These are phyloP conservation scores for Epichloe baconii DNA, from an alignment of 2,329 filamentous ascomycete species.

Conservation along the genomic window DNA sequence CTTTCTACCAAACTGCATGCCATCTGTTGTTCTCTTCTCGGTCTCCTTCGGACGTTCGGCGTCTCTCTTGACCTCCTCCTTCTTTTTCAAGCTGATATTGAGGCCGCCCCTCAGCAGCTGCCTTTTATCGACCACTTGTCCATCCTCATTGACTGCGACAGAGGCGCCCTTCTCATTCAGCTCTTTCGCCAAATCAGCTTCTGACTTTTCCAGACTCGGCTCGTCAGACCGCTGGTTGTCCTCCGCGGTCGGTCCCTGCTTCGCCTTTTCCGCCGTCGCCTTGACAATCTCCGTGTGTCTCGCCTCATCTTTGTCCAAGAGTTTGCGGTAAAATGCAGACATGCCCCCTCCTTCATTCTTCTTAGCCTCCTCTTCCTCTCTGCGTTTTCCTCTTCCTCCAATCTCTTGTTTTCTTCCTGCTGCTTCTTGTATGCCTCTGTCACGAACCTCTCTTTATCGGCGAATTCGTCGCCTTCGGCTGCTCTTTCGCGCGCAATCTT, in stretches of 20 bases:
- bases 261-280: conserved; percentile 45
- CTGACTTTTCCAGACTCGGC: conserved; percentile 40
- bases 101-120: conserved; percentile 64
- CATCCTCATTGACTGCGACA: conserved; percentile 67
- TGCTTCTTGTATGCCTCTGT: conserved; percentile 73
- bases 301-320: conserved; percentile 58
- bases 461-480: conserved; percentile 68
- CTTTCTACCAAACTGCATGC: conserved; percentile 34
- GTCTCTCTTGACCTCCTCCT: conserved; percentile 24
- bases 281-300: conserved; percentile 57
- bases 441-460: conserved; percentile 75
- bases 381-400: conserved; percentile 60
- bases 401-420: conserved; percentile 57
- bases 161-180: conserved; percentile 48
- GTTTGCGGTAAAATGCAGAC: conserved; percentile 63
- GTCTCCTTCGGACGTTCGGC: conserved; percentile 13
- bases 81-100: conserved; percentile 56
- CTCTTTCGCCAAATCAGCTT: conserved; percentile 52
- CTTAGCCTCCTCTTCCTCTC: conserved; percentile 51
- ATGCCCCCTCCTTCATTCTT: conserved; percentile 56
- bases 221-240: conserved; percentile 18
- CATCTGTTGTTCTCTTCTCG: conserved; percentile 25
- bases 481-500: conserved; percentile 65
- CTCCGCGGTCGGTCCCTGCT: conserved; percentile 20
- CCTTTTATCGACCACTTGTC: conserved; percentile 73